Conservation (phyloP, 495 filamentous ascomycete species). For the Tuber aestivum region DNA sequence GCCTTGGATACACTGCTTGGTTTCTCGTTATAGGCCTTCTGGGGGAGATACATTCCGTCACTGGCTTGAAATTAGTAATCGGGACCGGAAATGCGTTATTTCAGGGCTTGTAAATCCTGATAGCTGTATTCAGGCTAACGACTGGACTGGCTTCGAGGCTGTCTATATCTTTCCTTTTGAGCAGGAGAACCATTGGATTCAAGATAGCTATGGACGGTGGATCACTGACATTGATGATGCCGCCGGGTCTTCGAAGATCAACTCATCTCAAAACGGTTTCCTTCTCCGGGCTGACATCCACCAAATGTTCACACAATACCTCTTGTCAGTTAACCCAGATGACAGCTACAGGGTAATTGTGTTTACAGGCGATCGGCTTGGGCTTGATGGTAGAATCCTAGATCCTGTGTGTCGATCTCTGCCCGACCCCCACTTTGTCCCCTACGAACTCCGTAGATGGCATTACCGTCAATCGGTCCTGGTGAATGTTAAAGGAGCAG, state of each 20-base stretch:
- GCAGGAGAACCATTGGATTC: conserved; percentile 3
- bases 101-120: neutral
- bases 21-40: too few species aligned
- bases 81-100: conserved; percentile 22
- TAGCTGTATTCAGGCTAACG: neutral
- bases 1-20: too few species aligned
- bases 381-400: conserved; percentile 29
- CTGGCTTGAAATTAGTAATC: conserved; percentile 9
- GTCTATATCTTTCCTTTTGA: neutral
- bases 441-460: conserved; percentile 38
- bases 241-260: neutral
- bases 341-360: conserved; percentile 36
- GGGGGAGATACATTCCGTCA: conserved; percentile 8
- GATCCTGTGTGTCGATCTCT: conserved; percentile 38
- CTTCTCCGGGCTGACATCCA: conserved; percentile 25
- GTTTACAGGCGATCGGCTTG: conserved; percentile 22
- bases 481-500: conserved; percentile 15
- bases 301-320: conserved; percentile 23
- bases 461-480: conserved; percentile 33
- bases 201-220: conserved; percentile 10
- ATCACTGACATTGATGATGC: conserved; percentile 23
- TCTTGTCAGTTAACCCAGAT: conserved; percentile 33
- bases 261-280: conserved; percentile 20
- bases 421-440: conserved; percentile 29
- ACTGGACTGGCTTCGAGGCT: conserved; percentile 9